Evolutionary conservation across 2,329 filamentous ascomycete species (phyloP).

Genomic region (Lachnellula cervina): DNA sequence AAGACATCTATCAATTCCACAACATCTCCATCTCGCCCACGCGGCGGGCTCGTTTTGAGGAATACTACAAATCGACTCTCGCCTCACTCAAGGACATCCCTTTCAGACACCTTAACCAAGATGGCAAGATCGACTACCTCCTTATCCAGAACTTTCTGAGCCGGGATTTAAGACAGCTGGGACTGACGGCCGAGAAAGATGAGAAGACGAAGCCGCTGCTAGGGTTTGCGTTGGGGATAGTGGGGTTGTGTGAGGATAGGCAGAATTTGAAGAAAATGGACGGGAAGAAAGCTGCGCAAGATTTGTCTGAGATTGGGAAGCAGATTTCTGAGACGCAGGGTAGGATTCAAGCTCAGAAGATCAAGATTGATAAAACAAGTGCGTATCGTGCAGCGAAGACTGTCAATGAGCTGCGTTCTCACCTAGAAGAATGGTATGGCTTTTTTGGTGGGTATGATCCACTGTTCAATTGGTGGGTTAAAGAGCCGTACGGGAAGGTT

Average conservation of each 20-base stretch:
- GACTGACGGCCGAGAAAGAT: constrained; percentile 36
- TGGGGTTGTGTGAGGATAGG: constrained; percentile 43
- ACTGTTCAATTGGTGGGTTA: constrained; percentile 52
- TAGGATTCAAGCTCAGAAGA: constrained; percentile 33
- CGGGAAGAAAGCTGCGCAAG: constrained; percentile 39
- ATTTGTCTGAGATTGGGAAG: constrained; percentile 35
- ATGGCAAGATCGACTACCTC: constrained; percentile 45
- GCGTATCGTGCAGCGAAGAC: constrained; percentile 44
- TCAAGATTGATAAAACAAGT: constrained; percentile 35
- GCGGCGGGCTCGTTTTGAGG: constrained; percentile 36
- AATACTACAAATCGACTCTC: constrained; percentile 41
- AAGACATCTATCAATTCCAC: constrained; percentile 46
- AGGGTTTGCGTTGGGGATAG: constrained; percentile 40
- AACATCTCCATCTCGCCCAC: constrained; percentile 41
- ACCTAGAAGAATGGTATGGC: constrained; percentile 42
- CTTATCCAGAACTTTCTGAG: constrained; percentile 45
- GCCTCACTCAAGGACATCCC: constrained; percentile 30
- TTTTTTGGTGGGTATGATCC: constrained; percentile 55
- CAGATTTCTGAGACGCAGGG: constrained; percentile 32
- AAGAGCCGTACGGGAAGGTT: constrained; percentile 39
- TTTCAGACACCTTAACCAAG: constrained; percentile 38
- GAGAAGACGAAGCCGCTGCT: constrained; percentile 38
- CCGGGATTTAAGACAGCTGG: constrained; percentile 31
- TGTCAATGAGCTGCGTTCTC: constrained; percentile 36
- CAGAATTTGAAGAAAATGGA: constrained; percentile 41